Evolutionary conservation across 2,329 filamentous ascomycete species (phyloP), one percentile per base, ranked within the genome.

Genomic region (Penicillium fuscoglaucum): DNA sequence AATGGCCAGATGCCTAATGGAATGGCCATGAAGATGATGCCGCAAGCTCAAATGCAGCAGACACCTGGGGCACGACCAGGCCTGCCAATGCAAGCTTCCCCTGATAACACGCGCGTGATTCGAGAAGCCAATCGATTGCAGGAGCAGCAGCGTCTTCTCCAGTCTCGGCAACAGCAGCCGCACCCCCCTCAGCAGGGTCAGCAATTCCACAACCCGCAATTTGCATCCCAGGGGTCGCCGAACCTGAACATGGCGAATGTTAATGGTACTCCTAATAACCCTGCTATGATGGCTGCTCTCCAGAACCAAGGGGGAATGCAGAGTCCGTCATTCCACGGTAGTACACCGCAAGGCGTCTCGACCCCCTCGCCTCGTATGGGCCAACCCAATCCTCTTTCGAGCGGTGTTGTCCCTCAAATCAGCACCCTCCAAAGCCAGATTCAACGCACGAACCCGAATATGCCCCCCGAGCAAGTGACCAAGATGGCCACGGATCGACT

Each of bases 91-190:
- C 87, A 89, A 67, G 84, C 87, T 9, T 77, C 77, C 35, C 76
- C 79, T 5, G 78, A 81, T 55, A 79, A 79, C 60, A 71, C 78
- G 37, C 77, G 80, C 10, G 75, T 82, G 28, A 74, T 79, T 37
- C 74, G 79, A 47, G 79, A 82, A 69, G 79, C 77, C 33, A 78
- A 72, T 60, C 76, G 78, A 44, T 69, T 81, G 33, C 79, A 80
- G 68, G 75, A 79, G 60, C 77, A 78, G 61, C 85, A 87, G 55
- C 84, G 85, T 44, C 85, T 90, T 43, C 82, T 88, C 12, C 86
- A 89, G 58, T 75, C 75, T 50, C 73, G 76, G 29, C 76, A 78
- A 51, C 76, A 77, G 54, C 75, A 74, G 66, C 72, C 68, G 24
- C 70, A 73, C 50, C 72, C 67, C 28, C 72, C 68, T 39, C 70